Evolutionary conservation across 2,329 filamentous ascomycete genomes (phyloP).

Genomic region (Cylindrodendrum hubeiense): DNA sequence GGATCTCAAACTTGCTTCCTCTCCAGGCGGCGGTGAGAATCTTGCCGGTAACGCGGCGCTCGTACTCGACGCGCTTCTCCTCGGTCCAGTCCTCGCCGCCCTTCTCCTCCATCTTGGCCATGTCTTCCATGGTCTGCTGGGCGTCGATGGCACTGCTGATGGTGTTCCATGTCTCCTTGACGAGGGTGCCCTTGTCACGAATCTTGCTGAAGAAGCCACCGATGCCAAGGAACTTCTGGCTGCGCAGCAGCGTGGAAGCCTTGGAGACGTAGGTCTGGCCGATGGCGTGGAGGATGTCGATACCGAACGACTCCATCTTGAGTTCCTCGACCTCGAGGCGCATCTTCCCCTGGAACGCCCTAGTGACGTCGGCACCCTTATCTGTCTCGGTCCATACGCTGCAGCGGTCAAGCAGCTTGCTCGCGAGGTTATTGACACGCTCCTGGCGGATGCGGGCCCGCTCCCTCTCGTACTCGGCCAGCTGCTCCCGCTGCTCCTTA

Average conservation of each 20-base stretch:
- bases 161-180: constrained; percentile 99
- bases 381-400: constrained; percentile 98
- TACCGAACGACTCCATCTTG: constrained; percentile 98
- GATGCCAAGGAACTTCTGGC: constrained; percentile 96
- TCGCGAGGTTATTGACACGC: constrained; percentile 84
- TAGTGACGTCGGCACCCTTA: constrained; percentile 85
- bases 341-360: constrained; percentile 93
- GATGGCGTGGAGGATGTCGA: constrained; percentile 96
- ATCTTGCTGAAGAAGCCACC: constrained; percentile 93
- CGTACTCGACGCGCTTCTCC: constrained; percentile 95
- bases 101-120: constrained; percentile 94
- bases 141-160: constrained; percentile 97
- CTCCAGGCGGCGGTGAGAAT: constrained; percentile 97
- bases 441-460: constrained; percentile 87
- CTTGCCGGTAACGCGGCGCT: constrained; percentile 96
- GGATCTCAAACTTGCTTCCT: constrained; percentile 97
- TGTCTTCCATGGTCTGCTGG: constrained; percentile 98
- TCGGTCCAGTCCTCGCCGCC: constrained; percentile 99
- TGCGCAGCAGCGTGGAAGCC: constrained; percentile 88
- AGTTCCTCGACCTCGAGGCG: constrained; percentile 95
- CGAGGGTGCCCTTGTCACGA: constrained; percentile 95
- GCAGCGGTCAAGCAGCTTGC: constrained; percentile 90
- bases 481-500: constrained; percentile 93
- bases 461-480: constrained; percentile 90
- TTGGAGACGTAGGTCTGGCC: constrained; percentile 92